phyloP scores from a whole-genome alignment of 176 grass and related monocot species.

The Puya raimondii region DNA sequence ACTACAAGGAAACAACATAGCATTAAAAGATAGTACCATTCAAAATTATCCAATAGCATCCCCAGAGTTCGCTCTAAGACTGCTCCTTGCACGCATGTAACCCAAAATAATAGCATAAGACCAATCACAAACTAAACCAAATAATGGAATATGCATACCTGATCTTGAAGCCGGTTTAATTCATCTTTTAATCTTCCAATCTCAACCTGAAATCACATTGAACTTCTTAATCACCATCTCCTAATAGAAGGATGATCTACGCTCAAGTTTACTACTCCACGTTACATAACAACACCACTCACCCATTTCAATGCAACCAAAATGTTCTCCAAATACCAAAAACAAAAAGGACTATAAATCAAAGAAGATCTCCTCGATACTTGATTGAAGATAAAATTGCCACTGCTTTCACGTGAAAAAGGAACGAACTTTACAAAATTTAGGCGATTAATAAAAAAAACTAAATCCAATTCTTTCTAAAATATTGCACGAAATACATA shows the following conservation, averaged over 20 bases:
- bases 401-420: too few species aligned
- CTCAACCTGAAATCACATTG: conserved; percentile 56
- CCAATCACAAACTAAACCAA: background rate
- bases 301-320: background rate
- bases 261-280: background rate
- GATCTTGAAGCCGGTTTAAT: conserved; percentile 62
- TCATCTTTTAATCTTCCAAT: conserved; percentile 46
- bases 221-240: conserved; percentile 11
- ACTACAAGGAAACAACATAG: conserved; percentile 32
- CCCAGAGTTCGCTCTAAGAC: background rate
- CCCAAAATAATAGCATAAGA: background rate
- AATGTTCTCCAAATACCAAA: too few species aligned
- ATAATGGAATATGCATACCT: conserved; percentile 36
- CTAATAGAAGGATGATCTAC: background rate
- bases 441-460: too few species aligned
- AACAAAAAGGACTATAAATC: too few species aligned
- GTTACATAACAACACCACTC: background rate
- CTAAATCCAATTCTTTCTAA: too few species aligned
- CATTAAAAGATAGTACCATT: background rate
- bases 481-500: too few species aligned
- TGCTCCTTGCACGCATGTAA: too few species aligned
- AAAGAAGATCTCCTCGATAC: too few species aligned
- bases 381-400: too few species aligned
- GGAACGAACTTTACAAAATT: too few species aligned
- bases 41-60: background rate